phyloP scores from a whole-genome alignment of 345 rosid species.

The Eucalyptus regnans region DNA sequence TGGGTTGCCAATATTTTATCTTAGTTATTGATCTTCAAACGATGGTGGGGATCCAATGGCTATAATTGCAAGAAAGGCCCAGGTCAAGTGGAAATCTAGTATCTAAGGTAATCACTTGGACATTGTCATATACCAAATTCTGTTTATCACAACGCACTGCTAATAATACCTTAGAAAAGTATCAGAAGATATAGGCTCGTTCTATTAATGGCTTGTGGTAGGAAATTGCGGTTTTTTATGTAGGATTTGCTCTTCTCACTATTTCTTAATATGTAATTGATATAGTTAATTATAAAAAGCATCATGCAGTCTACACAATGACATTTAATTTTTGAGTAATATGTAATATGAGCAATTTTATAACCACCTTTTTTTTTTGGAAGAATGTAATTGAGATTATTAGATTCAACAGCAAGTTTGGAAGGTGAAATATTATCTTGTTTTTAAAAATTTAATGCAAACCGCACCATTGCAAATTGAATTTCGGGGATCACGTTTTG shows the following conservation, averaged over 20 bases:
- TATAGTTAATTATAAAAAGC: not conserved
- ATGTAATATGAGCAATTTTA: not conserved
- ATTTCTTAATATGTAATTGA: not conserved
- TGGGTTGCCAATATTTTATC: not conserved
- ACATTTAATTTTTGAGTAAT: not conserved
- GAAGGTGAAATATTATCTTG: not conserved
- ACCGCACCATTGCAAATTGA: not conserved
- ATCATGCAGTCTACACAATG: not conserved
- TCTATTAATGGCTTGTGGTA: not conserved
- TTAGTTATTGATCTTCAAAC: not conserved
- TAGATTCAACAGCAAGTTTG: not conserved
- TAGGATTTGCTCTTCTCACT: not conserved
- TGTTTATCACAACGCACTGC: not conserved
- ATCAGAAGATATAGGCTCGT: not conserved
- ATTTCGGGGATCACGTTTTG: not conserved
- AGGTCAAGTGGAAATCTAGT: not conserved
- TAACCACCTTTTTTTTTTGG: not conserved
- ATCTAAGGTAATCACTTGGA: not conserved
- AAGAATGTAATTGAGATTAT: not conserved
- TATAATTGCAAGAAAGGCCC: rapidly evolving
- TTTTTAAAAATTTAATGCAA: not conserved
- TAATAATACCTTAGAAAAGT: too few species aligned
- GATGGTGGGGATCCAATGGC: not conserved
- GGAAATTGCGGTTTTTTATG: not conserved
- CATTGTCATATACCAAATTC: too few species aligned